Evolutionary conservation across 1,284 basidiomycete genomes (phyloP).

Genomic region (Tranzscheliella williamsii): DNA sequence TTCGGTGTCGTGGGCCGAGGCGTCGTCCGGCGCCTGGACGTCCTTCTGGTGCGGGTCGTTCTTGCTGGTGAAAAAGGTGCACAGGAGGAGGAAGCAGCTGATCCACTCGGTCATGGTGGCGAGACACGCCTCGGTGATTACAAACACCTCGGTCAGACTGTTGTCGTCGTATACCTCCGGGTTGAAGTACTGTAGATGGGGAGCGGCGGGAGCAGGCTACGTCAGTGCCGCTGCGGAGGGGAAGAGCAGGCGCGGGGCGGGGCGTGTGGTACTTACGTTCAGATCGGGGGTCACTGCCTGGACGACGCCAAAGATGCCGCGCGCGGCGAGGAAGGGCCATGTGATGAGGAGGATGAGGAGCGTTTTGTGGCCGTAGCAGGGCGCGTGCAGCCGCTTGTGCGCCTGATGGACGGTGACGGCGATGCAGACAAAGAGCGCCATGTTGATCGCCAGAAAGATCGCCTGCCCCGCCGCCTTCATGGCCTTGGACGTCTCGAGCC

Average conservation of each 20-base stretch:
- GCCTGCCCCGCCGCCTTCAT: conserved; percentile 20
- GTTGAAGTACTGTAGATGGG: conserved; percentile 17
- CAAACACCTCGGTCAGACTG: conserved; percentile 9
- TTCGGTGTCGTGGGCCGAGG: too few relatives aligned
- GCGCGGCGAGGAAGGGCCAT: conserved; percentile 33
- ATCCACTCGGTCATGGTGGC: conserved; percentile 36
- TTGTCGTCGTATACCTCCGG: conserved; percentile 17
- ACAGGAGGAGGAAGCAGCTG: conserved; percentile 19
- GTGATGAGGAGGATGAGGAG: conserved; percentile 19
- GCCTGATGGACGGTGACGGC: conserved; percentile 13
- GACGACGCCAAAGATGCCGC: conserved; percentile 35
- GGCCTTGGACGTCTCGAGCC: conserved; percentile 1
- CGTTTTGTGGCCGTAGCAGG: conserved; percentile 18
- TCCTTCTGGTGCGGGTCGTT: conserved; percentile 1
- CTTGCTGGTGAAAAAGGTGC: conserved; percentile 10
- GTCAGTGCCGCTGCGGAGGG: too few relatives aligned
- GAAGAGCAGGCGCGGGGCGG: too few relatives aligned
- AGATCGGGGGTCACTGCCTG: conserved; percentile 13
- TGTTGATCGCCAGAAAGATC: conserved; percentile 18
- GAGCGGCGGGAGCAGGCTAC: too few relatives aligned
- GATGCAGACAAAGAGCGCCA: conserved; percentile 7
- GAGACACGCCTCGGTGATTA: conserved; percentile 19
- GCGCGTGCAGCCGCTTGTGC: conserved; percentile 1
- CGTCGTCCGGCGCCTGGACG: too few relatives aligned
- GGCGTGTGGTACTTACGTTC: conserved; percentile 15